A percentile compares a stretch with the other conserved stretches of the same genome.
Conservation (phyloP, 2,329 filamentous ascomycete species). For the Diaporthe sp. region DNA sequence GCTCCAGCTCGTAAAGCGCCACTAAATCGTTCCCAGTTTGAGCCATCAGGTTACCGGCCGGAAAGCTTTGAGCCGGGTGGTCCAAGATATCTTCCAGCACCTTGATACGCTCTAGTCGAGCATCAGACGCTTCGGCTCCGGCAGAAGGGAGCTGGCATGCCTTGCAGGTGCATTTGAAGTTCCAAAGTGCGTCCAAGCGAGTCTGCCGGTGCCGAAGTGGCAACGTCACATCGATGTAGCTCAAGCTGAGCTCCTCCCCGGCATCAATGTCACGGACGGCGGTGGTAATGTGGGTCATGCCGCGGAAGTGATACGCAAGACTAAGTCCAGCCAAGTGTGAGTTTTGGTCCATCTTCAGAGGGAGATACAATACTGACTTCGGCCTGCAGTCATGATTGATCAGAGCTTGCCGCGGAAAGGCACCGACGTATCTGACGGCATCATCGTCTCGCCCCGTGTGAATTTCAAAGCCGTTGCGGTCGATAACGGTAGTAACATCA, state of each 20-base stretch:
- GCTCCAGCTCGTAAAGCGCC: constrained; percentile 10
- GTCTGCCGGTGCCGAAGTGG: not conserved
- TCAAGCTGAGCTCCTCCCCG: constrained; percentile 58
- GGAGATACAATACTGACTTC: constrained; percentile 55
- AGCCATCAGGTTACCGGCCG: not conserved
- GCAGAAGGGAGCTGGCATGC: not conserved
- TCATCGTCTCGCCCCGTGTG: not conserved
- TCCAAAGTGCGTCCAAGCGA: constrained; percentile 3
- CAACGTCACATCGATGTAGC: constrained; percentile 50
- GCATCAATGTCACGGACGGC: constrained; percentile 53
- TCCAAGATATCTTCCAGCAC: not conserved
- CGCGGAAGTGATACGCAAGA: constrained; percentile 38
- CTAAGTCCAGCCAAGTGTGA: not conserved
- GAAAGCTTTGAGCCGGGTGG: constrained; percentile 2
- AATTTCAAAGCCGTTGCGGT: constrained; percentile 16
- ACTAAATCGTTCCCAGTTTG: not conserved
- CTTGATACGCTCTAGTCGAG: constrained; percentile 6
- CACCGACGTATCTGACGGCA: not conserved
- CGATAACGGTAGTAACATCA: not conserved
- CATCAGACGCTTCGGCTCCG: constrained; percentile 1
- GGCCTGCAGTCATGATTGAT: constrained; percentile 60
- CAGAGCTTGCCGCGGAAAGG: constrained; percentile 43
- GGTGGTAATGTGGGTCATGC: constrained; percentile 53
- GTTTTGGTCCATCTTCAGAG: constrained; percentile 41
- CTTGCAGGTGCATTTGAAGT: constrained; percentile 9